phyloP scores from a whole-genome alignment of 306 rosid species.

The Rubus parviflorus region DNA sequence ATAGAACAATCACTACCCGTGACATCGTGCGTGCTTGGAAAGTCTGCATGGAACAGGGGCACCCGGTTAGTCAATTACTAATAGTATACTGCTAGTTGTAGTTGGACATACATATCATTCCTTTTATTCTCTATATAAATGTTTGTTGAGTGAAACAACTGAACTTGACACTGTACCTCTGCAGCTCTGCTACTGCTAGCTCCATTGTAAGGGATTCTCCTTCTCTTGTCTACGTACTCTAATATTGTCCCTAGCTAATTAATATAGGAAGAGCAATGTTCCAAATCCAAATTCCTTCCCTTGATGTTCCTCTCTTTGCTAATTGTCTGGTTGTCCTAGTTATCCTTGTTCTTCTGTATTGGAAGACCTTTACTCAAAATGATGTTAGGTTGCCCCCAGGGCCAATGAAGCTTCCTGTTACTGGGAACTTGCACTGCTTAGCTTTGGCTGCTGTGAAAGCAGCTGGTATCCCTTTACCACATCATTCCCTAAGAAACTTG shows the following conservation, averaged over 20 bases:
- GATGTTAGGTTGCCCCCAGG: not conserved
- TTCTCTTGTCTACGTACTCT: not conserved
- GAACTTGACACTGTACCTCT: not conserved
- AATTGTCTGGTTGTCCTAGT: not conserved
- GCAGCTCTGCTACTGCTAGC: not conserved
- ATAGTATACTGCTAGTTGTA: too few species aligned
- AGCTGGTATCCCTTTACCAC: not conserved
- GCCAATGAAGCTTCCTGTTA: conserved; percentile 8
- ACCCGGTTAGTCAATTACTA: not conserved
- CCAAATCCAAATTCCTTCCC: not conserved
- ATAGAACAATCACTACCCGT: too few species aligned
- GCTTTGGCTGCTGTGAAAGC: not conserved
- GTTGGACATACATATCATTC: too few species aligned
- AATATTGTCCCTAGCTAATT: not conserved
- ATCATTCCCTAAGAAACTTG: conserved; percentile 11
- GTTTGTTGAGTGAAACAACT: not conserved
- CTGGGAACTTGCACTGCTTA: conserved; percentile 8
- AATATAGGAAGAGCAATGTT: not conserved
- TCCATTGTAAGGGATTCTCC: not conserved
- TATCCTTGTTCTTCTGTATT: not conserved
- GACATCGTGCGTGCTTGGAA: not conserved
- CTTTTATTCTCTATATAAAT: not conserved
- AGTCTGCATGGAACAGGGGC: not conserved
- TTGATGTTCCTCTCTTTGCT: not conserved
- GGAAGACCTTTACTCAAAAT: not conserved